phyloP scores from a whole-genome alignment of 2,329 filamentous ascomycete genomes.

The Alternaria rosae region DNA sequence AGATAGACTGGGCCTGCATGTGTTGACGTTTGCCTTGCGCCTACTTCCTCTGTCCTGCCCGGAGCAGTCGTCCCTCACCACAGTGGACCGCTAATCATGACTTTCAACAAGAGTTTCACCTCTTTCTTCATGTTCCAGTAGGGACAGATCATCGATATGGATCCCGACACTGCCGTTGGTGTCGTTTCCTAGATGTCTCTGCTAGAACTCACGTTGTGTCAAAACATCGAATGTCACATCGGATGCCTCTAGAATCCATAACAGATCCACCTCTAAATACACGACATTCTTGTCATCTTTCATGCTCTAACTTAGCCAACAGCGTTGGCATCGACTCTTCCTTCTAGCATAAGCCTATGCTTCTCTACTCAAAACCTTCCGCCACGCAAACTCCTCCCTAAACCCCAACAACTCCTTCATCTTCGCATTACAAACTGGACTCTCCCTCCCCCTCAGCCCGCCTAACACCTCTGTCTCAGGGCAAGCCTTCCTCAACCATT shows the following conservation, averaged over 20 bases:
- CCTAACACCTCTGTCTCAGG: constrained; percentile 60
- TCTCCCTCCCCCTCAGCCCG: constrained; percentile 63
- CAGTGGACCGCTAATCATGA: not conserved
- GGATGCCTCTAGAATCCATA: not conserved
- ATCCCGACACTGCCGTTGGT: not conserved
- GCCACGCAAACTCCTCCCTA: constrained; percentile 64
- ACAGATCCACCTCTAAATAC: not conserved
- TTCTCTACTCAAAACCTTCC: constrained; percentile 16
- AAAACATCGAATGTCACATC: not conserved
- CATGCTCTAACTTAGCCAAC: not conserved
- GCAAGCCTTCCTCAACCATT: constrained; percentile 59
- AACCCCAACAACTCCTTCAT: constrained; percentile 65
- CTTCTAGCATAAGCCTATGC: not conserved
- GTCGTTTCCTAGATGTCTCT: not conserved
- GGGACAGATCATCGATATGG: not conserved
- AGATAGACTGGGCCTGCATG: not conserved
- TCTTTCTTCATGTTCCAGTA: not conserved
- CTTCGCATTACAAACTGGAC: constrained; percentile 66
- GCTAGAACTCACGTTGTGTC: not conserved
- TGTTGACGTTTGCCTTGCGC: not conserved
- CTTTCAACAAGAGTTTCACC: not conserved
- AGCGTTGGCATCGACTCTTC: not conserved
- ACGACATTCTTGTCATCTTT: not conserved
- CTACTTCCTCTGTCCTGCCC: not conserved
- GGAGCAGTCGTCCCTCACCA: not conserved